Conservation (phyloP, 1,284 basidiomycete genomes). For the Porphyrellus sp. region DNA sequence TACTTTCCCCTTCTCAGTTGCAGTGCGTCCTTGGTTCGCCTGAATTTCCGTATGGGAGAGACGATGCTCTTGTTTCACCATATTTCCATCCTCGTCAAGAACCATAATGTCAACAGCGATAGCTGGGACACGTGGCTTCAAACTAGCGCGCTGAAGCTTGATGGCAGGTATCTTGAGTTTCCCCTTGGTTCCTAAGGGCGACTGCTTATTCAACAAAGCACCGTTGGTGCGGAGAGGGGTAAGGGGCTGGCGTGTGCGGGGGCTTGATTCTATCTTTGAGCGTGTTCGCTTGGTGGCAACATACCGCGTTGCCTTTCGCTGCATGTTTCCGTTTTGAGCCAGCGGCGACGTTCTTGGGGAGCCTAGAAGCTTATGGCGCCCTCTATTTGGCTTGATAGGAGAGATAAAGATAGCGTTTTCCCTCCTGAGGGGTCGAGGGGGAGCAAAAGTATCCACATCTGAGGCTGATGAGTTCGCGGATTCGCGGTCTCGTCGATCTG, state of each 20-base stretch:
- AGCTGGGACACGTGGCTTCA: slow-evolving; percentile 44
- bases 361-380: slow-evolving; percentile 13
- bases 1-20: slow-evolving; percentile 8
- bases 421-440: slow-evolving; percentile 13
- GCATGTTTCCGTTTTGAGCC: slow-evolving; percentile 15
- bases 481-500: slow-evolving; percentile 35
- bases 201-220: slow-evolving; percentile 4
- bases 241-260: slow-evolving; percentile 28
- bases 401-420: slow-evolving; percentile 30
- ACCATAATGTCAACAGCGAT: slow-evolving; percentile 66
- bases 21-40: slow-evolving; percentile 24
- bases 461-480: slow-evolving; percentile 17
- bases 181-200: slow-evolving; percentile 15
- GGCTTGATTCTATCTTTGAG: slow-evolving; percentile 15
- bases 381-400: slow-evolving; percentile 18
- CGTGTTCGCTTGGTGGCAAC: slow-evolving; percentile 12
- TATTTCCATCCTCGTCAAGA: slow-evolving; percentile 55
- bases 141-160: slow-evolving; percentile 33
- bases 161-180: slow-evolving; percentile 30
- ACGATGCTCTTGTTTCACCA: slow-evolving; percentile 54
- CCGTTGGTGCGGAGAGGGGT: slow-evolving; percentile 30
- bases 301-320: slow-evolving; percentile 7
- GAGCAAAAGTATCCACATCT: slow-evolving; percentile 6
- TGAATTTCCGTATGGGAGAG: slow-evolving; percentile 40
- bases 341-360: slow-evolving; percentile 21